Conservation (phyloP, 164 flowering plant genomes). For the Annona squamosa region DNA sequence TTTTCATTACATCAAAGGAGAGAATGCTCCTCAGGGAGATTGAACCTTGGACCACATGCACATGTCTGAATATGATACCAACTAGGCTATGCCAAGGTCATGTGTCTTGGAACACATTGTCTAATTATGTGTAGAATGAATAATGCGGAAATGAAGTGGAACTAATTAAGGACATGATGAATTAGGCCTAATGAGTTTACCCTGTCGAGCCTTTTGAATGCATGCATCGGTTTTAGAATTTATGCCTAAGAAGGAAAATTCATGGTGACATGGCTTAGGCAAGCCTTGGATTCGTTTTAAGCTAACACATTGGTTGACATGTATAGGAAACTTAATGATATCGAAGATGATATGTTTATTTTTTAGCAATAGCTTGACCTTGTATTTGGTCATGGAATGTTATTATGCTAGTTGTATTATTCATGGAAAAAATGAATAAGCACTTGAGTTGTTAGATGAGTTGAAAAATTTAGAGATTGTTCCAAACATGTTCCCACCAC, state of each 20-base stretch:
- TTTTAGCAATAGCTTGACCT: slow-evolving; percentile 38
- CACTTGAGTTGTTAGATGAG: slow-evolving; percentile 37
- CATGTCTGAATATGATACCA: no score
- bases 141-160: slow-evolving; percentile 36
- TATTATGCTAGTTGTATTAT: slow-evolving; percentile 70
- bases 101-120: no score
- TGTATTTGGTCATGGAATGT: slow-evolving; percentile 84
- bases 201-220: slow-evolving; percentile 55
- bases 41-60: no score
- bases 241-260: slow-evolving; percentile 40
- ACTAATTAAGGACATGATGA: slow-evolving; percentile 61
- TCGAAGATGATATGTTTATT: slow-evolving; percentile 39
- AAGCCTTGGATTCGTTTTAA: slow-evolving; percentile 49
- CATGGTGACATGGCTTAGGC: slow-evolving; percentile 73
- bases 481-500: slow-evolving; percentile 63
- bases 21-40: no score
- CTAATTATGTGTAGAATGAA: slow-evolving; percentile 53
- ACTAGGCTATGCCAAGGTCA: no score
- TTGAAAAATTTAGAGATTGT: slow-evolving; percentile 38
- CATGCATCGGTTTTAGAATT: slow-evolving; percentile 47
- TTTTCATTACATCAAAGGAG: no score
- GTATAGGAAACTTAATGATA: slow-evolving; percentile 58
- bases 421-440: slow-evolving; percentile 41
- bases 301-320: slow-evolving; percentile 73
- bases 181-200: slow-evolving; percentile 57